These are phyloP conservation scores for Helenozyma rhizophorensis DNA, from an alignment of 805 yeast species.

Conservation along the genomic window DNA sequence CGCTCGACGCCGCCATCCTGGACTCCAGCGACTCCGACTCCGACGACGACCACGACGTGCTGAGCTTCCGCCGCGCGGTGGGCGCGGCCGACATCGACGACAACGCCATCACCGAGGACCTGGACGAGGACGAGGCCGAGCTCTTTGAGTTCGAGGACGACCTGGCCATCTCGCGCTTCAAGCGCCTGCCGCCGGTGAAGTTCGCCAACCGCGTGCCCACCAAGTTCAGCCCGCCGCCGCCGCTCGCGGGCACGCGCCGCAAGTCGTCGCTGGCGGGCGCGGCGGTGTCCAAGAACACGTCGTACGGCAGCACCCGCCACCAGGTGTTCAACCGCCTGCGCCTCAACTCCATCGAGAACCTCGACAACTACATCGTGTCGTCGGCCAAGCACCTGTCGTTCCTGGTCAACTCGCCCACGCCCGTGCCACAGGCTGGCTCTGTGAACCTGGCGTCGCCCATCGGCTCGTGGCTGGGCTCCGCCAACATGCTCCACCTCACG, in stretches of 20 bases:
- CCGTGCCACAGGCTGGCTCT: constrained; percentile 21
- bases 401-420: constrained; percentile 33
- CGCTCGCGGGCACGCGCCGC: constrained; percentile 20
- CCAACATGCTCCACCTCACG: constrained; percentile 6
- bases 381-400: constrained; percentile 35
- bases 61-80: constrained; percentile 3
- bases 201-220: constrained; percentile 42
- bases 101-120: constrained; percentile 29
- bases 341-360: constrained; percentile 38
- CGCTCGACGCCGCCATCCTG: constrained; percentile 18
- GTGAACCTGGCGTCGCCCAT: constrained; percentile 22
- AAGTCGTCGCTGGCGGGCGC: constrained; percentile 25
- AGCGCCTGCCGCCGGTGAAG: constrained; percentile 31
- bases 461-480: constrained; percentile 18
- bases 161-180: constrained; percentile 4
- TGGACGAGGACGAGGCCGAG: constrained; percentile 24
- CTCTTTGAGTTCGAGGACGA: constrained; percentile 28
- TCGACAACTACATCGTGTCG: constrained; percentile 38
- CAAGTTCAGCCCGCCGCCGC: constrained; percentile 37
- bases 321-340: constrained; percentile 36
- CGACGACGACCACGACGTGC: constrained; percentile 23
- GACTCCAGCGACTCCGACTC: constrained; percentile 28
- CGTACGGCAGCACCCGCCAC: constrained; percentile 19
- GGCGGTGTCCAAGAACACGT: constrained; percentile 17
- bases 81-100: constrained; percentile 27